Evolutionary conservation across 208 protist species (phyloP).

Genomic region (Leishmania major): DNA sequence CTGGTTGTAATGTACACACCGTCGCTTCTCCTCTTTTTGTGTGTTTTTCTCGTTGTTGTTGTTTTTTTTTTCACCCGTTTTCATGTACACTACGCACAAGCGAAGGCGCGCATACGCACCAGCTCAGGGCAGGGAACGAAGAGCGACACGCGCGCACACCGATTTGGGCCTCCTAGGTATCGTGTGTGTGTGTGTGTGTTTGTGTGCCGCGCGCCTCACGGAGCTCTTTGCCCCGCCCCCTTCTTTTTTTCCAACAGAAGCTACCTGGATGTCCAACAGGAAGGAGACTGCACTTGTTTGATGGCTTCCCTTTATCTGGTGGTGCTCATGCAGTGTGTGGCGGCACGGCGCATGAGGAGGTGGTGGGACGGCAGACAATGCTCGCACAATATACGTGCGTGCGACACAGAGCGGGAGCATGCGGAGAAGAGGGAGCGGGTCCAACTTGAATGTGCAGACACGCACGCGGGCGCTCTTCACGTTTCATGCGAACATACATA

Average conservation of each 20-base stretch:
- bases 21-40: not conserved
- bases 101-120: not conserved
- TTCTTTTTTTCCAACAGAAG: not conserved
- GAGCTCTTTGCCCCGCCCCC: not conserved
- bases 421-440: not conserved
- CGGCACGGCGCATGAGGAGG: not conserved
- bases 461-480: not conserved
- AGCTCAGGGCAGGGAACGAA: not conserved
- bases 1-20: not conserved
- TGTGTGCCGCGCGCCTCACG: not conserved
- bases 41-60: not conserved
- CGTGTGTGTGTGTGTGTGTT: conserved; percentile 3
- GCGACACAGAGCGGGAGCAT: not conserved
- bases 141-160: not conserved
- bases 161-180: not conserved
- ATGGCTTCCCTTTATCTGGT: not conserved
- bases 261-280: not conserved
- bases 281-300: not conserved
- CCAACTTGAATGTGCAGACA: not conserved
- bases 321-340: not conserved
- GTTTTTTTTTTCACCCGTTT: not conserved
- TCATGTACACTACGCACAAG: not conserved
- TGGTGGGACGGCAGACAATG: not conserved
- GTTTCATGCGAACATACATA: too few relatives aligned
- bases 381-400: not conserved